Evolutionary conservation across 2,329 filamentous ascomycete species (phyloP), one percentile per base, ranked within the genome.

Genomic region (Ceratocystiopsis minuta): DNA sequence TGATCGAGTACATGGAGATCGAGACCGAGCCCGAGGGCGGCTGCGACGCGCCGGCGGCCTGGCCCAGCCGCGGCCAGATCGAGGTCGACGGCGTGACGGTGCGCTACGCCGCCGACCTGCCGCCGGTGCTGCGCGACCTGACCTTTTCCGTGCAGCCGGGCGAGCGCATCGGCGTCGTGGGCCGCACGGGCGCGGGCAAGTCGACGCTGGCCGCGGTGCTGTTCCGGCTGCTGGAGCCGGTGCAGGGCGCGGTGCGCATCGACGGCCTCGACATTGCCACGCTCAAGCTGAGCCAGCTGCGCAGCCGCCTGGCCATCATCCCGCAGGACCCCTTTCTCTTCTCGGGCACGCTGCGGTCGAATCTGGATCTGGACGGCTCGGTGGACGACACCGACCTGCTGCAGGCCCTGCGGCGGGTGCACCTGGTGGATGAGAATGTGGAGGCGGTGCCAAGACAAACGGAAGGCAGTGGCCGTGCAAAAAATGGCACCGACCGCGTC

Each of bases 301-400:
- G 75, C 11, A 72, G 67, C 38, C 66, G 73, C 20, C 60, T 80
- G 7, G 68, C 70, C 36, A 79, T 79, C 51, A 79, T 80, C 43
- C 75, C 75, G 0, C 75, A 80, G 52, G 75, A 80, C 44, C 75
- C 75, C 1, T 78, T 75, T 2, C 60, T 80, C 4, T 79, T 79
- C 62, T 68, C 69, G 41, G 75, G 75, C 37, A 78, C 75, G 1
- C 66, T 79, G 40, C 63, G 75, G 37, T 68, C 64, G 39, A 80
- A 79, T 46, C 59, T 80, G 5, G 75, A 79, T 48, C 72, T 75
- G 2, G 77, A 78, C 55, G 63, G 64, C 46, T 63, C 71, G 47
- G 68, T 75, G 48, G 68, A 65, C 1, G 75, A 79, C 51, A 59
- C 74, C n/a, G 69, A 72, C 43, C 61, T 79, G 13, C 75, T 71